Percentiles rank a stretch among this genome's conserved stretches.
phyloP scores from a whole-genome alignment of 139 green algal genomes.

The Mesostigma viride region DNA sequence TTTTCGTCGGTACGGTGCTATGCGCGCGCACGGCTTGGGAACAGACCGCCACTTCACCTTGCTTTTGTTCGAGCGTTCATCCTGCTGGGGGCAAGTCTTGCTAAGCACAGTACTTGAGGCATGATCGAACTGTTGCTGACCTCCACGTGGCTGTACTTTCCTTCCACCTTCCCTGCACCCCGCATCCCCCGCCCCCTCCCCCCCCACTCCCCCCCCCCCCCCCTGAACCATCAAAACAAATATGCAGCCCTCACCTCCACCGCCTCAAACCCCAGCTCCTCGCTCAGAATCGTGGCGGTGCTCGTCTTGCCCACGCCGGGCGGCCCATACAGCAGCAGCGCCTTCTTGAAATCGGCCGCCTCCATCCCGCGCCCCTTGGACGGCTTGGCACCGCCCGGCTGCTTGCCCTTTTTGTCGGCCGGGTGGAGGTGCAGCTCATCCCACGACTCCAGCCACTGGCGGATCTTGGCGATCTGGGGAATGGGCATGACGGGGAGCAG shows the following conservation, averaged over 20 bases:
- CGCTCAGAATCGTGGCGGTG: constrained; percentile 58
- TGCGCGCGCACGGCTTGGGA: no score
- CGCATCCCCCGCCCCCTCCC: no score
- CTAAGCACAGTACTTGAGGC: no score
- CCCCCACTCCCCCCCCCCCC: no score
- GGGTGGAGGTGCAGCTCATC: constrained; percentile 52
- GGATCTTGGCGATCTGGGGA: constrained; percentile 23
- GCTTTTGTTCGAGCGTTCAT: no score
- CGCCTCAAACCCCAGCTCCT: constrained; percentile 25
- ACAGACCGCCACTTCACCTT: no score
- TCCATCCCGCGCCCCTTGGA: constrained; percentile 21
- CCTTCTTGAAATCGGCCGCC: constrained; percentile 64
- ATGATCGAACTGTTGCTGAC: no score
- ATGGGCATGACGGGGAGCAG: constrained; percentile 32
- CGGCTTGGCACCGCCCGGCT: constrained; percentile 30
- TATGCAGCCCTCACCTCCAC: constrained; percentile 23
- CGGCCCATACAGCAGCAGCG: constrained; percentile 75
- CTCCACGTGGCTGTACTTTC: no score
- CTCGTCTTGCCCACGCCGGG: constrained; percentile 90
- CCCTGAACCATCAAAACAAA: no score
- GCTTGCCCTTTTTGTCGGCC: constrained; percentile 24
- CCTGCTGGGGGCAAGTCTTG: no score
- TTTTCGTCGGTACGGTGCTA: no score
- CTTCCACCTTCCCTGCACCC: no score
- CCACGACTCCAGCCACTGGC: constrained; percentile 63